Evolutionary conservation across 129 eudicot species (phyloP).

Genomic region (Centrapalus pauciflorus): DNA sequence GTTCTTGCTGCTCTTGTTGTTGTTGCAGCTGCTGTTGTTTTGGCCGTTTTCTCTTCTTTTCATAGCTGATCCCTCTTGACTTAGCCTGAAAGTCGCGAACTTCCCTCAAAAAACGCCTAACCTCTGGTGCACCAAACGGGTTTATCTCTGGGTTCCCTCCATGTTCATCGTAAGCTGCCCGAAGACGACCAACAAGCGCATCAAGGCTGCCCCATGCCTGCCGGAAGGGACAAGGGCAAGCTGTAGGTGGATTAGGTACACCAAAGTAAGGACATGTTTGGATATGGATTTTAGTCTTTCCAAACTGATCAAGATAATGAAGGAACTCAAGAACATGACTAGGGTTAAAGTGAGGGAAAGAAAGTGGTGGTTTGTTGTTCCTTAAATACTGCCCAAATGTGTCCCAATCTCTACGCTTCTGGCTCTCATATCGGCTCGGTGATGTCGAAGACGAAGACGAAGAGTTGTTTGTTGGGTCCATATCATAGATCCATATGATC

Average conservation of each 20-base stretch:
- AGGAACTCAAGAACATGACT: constrained; percentile 38
- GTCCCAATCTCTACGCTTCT: constrained; percentile 44
- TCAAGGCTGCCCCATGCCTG: constrained; percentile 45
- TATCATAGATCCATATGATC: constrained; percentile 25
- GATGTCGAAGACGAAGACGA: constrained; percentile 29
- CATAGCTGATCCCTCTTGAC: constrained; percentile 38
- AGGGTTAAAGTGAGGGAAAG: constrained; percentile 25
- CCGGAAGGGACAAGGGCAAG: constrained; percentile 36
- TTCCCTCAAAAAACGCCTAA: constrained; percentile 36
- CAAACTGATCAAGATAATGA: constrained; percentile 44
- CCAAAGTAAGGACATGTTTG: constrained; percentile 37
- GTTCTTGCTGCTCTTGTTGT: constrained; percentile 14
- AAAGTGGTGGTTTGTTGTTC: constrained; percentile 36
- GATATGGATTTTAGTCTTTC: constrained; percentile 36
- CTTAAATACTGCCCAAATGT: constrained; percentile 39
- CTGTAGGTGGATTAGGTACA: constrained; percentile 27
- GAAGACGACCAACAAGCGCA: constrained; percentile 37
- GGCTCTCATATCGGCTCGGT: constrained; percentile 39
- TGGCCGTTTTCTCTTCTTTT: constrained; percentile 38
- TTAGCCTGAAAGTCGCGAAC: constrained; percentile 40
- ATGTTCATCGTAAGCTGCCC: constrained; percentile 45
- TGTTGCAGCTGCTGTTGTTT: constrained; percentile 16
- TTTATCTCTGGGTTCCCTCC: constrained; percentile 37
- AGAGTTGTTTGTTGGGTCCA: constrained; percentile 22
- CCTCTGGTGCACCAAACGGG: constrained; percentile 38